A percentile compares a stretch with the other conserved stretches of the same genome.
Evolutionary conservation across 2,329 filamentous ascomycete species (phyloP).

Genomic region (Thermothelomyces thermophilus): DNA sequence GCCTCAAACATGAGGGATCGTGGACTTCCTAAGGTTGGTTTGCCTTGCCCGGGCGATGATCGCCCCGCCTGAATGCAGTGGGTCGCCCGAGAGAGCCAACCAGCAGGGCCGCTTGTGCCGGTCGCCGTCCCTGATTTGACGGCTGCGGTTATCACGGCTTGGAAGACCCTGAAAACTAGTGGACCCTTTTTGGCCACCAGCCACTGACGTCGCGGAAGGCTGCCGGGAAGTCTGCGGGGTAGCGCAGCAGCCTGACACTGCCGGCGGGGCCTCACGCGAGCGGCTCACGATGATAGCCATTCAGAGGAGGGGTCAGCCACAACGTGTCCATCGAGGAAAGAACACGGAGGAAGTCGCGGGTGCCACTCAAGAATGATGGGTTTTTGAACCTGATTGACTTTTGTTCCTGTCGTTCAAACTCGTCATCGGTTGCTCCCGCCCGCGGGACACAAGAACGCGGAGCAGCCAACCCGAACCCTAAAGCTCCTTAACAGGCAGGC

Average conservation of each 20-base stretch:
- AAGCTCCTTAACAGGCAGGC: no score
- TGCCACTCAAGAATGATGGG: no score
- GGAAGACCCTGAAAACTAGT: slow-evolving; percentile 4
- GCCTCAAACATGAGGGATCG: slow-evolving; percentile 1
- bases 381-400: no score
- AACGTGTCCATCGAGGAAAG: not conserved
- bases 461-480: no score
- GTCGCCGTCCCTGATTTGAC: slow-evolving; percentile 6
- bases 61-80: slow-evolving; percentile 6
- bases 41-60: slow-evolving; percentile 7
- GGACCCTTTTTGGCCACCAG: slow-evolving; percentile 14
- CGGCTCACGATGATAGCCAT: not conserved
- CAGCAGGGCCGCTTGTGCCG: not conserved
- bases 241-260: slow-evolving; percentile 19
- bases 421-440: no score
- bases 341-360: no score
- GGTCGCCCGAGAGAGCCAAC: slow-evolving; percentile 6
- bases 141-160: slow-evolving; percentile 9
- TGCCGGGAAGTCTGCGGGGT: slow-evolving; percentile 18
- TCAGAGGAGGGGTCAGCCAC: not conserved
- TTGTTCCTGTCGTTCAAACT: no score
- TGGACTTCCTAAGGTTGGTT: slow-evolving; percentile 1
- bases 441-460: not conserved
- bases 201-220: slow-evolving; percentile 18
- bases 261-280: not conserved